A percentile compares a stretch with the other conserved stretches of the same genome.
phyloP scores from a whole-genome alignment of 2,329 filamentous ascomycete species.

The Trichoderma atroviride region DNA sequence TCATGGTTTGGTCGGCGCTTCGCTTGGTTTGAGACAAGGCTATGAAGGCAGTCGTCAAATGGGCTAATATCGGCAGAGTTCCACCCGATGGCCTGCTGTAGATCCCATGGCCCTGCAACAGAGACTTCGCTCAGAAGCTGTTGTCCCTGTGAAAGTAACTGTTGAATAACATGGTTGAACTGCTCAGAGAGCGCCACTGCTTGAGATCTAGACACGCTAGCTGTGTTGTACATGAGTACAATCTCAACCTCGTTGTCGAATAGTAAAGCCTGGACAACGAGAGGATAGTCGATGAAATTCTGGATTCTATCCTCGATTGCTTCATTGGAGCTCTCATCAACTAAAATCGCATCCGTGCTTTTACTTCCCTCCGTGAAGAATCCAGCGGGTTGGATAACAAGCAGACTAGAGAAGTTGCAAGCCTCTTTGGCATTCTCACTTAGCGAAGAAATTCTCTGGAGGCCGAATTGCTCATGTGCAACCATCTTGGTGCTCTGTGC shows the following conservation, averaged over 20 bases:
- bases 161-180: constrained; percentile 3
- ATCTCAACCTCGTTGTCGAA: constrained; percentile 12
- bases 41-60: neutral
- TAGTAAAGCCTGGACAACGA: neutral
- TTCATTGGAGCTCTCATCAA: neutral
- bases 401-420: constrained; percentile 22
- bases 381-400: constrained; percentile 26
- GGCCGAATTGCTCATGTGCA: constrained; percentile 33
- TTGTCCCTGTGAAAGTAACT: neutral
- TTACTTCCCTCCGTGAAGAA: neutral
- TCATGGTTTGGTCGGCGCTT: constrained; percentile 4
- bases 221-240: constrained; percentile 12
- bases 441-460: constrained; percentile 35
- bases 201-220: neutral
- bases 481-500: constrained; percentile 31
- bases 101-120: constrained; percentile 15
- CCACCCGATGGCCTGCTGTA: constrained; percentile 3
- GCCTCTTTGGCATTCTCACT: constrained; percentile 26
- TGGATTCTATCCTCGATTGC: constrained; percentile 6
- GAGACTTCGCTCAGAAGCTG: neutral
- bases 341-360: neutral
- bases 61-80: neutral
- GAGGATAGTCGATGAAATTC: constrained; percentile 18
- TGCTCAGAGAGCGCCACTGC: constrained; percentile 8
- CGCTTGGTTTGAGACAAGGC: constrained; percentile 15